phyloP scores from a whole-genome alignment of 805 yeast genomes.

The Suhomyces prunicola region DNA sequence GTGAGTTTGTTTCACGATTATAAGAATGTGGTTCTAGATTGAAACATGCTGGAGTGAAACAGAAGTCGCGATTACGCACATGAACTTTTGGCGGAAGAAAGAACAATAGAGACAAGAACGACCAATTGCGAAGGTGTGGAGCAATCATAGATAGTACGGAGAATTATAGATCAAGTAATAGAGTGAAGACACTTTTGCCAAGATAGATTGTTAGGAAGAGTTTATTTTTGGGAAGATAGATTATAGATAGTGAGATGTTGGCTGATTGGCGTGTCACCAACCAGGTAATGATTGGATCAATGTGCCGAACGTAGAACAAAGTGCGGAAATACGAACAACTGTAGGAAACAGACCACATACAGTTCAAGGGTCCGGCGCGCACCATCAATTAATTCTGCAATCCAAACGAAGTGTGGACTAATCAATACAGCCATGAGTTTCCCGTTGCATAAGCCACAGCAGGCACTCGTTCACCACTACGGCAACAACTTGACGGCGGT shows the following conservation, averaged over 20 bases:
- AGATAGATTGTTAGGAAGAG: no score
- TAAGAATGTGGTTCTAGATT: neutral
- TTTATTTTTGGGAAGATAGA: neutral
- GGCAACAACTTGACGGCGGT: constrained; percentile 48
- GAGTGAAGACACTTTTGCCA: no score
- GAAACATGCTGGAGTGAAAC: neutral
- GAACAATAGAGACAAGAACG: neutral
- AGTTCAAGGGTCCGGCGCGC: neutral
- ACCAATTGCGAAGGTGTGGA: neutral
- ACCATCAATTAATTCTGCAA: neutral
- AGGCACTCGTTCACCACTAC: constrained; percentile 40
- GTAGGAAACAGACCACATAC: neutral
- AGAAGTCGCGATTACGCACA: neutral
- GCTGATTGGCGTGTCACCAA: neutral
- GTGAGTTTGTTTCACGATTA: neutral
- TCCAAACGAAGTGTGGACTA: neutral
- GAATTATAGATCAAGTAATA: no score
- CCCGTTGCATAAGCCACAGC: neutral
- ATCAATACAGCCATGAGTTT: neutral
- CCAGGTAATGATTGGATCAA: neutral
- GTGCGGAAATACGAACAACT: neutral
- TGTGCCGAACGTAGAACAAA: neutral
- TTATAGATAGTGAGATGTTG: neutral
- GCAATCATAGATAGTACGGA: neutral
- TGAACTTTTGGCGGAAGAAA: neutral